Evolutionary conservation across 2,329 filamentous ascomycete species (phyloP).

Genomic region (Nothophaeocryptopus gaeumannii): DNA sequence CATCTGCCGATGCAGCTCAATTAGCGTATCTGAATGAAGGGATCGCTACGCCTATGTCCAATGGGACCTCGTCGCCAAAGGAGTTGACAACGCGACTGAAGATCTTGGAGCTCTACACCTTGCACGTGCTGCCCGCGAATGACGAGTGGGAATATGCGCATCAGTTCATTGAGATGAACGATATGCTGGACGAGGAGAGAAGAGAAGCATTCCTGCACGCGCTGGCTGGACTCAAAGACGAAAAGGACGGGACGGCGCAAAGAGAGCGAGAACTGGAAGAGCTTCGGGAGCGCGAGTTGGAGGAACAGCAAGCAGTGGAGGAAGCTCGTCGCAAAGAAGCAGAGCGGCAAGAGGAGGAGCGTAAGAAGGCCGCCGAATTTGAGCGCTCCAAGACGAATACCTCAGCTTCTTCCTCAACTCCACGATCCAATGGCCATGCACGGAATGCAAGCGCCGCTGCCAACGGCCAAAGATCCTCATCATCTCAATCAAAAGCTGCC

Average conservation of each 20-base stretch:
- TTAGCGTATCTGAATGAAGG: conserved; percentile 66
- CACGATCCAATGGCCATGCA: conserved; percentile 9
- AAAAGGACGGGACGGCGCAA: conserved; percentile 70
- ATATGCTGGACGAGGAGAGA: conserved; percentile 87
- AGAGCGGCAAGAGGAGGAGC: conserved; percentile 35
- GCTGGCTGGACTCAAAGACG: conserved; percentile 77
- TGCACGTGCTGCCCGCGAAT: conserved; percentile 91
- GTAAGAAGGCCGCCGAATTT: conserved; percentile 29
- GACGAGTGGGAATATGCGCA: conserved; percentile 94
- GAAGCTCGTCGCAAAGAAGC: conserved; percentile 27
- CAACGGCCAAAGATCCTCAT: conserved; percentile 7
- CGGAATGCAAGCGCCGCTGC: conserved; percentile 4
- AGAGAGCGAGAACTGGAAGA: conserved; percentile 60
- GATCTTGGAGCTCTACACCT: conserved; percentile 89
- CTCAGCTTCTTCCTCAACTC: conserved; percentile 5
- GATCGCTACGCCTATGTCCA: conserved; percentile 56
- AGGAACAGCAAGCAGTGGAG: conserved; percentile 34
- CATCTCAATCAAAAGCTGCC: conserved; percentile 18
- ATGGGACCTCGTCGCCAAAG: conserved; percentile 35
- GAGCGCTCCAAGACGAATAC: conserved; percentile 20
- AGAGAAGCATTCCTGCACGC: conserved; percentile 86
- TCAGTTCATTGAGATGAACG: conserved; percentile 83
- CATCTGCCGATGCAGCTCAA: conserved; percentile 51
- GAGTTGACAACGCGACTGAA: conserved; percentile 66
- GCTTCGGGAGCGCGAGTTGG: conserved; percentile 51